Evolutionary conservation across 352 stramenopile genomes (phyloP).

Genomic region (Phytophthora hybrid): DNA sequence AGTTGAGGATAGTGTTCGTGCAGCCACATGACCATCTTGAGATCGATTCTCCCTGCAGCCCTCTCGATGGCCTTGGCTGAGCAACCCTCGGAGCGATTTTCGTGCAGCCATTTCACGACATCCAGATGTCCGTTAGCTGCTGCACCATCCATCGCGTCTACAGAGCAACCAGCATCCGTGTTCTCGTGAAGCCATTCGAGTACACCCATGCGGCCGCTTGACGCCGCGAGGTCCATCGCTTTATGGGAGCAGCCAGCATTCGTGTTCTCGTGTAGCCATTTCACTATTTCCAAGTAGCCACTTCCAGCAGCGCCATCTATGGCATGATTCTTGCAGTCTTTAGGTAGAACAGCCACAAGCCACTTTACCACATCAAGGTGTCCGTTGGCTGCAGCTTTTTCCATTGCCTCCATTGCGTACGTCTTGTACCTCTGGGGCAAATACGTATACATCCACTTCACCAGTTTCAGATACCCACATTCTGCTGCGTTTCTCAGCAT

Average conservation of each 20-base stretch:
- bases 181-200: not conserved
- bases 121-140: not conserved
- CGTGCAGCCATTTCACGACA: not conserved
- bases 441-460: not conserved
- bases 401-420: not conserved
- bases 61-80: not conserved
- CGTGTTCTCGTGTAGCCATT: constrained; percentile 2
- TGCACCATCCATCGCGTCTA: not conserved
- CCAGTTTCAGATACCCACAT: not conserved
- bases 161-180: not conserved
- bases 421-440: not conserved
- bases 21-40: not conserved
- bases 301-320: not conserved
- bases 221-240: not conserved
- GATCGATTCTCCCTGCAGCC: not conserved
- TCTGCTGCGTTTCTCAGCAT: not conserved
- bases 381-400: not conserved
- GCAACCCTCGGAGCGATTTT: not conserved
- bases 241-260: not conserved
- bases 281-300: not conserved
- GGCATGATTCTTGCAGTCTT: not conserved
- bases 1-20: not conserved
- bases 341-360: not conserved
- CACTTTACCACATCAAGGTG: not conserved
- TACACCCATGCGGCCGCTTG: not conserved